Percentiles rank a stretch among this genome's conserved stretches.
Evolutionary conservation across 163 green algal species (phyloP).

Genomic region (Scenedesmus sp.): DNA sequence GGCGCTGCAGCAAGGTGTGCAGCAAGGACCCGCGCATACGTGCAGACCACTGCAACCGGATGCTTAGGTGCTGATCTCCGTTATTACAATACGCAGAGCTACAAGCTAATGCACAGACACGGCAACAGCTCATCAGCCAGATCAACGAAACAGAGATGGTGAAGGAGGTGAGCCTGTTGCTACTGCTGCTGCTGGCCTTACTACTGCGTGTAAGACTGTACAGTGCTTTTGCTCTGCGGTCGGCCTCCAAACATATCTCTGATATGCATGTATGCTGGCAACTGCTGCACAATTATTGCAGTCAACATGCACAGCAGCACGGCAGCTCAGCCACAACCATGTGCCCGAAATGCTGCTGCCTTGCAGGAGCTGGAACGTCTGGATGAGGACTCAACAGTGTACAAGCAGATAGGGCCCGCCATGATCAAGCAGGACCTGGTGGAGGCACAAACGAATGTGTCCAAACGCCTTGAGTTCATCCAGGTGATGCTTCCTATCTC

Average conservation of each 20-base stretch:
- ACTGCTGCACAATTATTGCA: not conserved
- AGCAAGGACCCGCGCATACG: not conserved
- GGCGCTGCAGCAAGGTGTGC: constrained; percentile 45
- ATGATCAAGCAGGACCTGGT: constrained; percentile 75
- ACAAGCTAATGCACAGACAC: constrained; percentile 47
- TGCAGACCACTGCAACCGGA: not conserved
- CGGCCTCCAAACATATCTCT: too few relatives aligned
- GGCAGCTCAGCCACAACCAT: not conserved
- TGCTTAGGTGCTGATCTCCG: not conserved
- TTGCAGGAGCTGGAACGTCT: constrained; percentile 81
- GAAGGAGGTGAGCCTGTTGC: constrained; percentile 61
- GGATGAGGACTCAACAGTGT: constrained; percentile 82
- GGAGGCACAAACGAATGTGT: constrained; percentile 81
- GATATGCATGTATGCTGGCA: not conserved
- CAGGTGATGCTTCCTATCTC: constrained; percentile 14
- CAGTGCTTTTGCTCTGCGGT: not conserved
- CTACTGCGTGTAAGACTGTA: not conserved
- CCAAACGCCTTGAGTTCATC: constrained; percentile 88
- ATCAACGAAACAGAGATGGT: constrained; percentile 80
- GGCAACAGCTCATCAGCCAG: constrained; percentile 68
- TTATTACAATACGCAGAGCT: constrained; percentile 52
- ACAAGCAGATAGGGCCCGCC: constrained; percentile 77
- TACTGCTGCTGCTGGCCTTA: not conserved
- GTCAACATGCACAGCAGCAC: not conserved
- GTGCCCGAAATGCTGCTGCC: not conserved